Evolutionary conservation across 2,329 filamentous ascomycete genomes (phyloP).

Genomic region (Colletotrichum ledebouriae): DNA sequence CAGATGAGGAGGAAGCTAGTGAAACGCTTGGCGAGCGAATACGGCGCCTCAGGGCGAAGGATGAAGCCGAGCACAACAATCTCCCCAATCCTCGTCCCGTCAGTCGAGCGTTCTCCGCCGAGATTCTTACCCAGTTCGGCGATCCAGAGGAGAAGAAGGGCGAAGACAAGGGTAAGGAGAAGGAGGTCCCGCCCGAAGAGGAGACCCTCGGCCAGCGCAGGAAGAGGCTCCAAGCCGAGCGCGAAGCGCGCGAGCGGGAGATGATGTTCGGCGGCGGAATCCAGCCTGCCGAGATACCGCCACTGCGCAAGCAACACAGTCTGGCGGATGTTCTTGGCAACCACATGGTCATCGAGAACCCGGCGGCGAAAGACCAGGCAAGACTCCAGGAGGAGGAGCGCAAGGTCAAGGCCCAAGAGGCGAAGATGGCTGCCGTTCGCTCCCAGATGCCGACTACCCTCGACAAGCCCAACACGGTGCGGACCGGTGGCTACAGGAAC

Average conservation of each 20-base stretch:
- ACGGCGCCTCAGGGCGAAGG: slow-evolving; percentile 72
- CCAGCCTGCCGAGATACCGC: slow-evolving; percentile 47
- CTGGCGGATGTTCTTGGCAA: slow-evolving; percentile 71
- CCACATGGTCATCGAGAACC: slow-evolving; percentile 56
- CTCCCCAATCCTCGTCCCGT: slow-evolving; percentile 70
- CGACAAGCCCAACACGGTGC: slow-evolving; percentile 48
- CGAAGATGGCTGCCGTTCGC: slow-evolving; percentile 63
- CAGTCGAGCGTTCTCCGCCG: slow-evolving; percentile 75
- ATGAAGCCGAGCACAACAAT: slow-evolving; percentile 58
- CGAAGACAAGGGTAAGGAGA: slow-evolving; percentile 50
- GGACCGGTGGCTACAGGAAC: slow-evolving; percentile 62
- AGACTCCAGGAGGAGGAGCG: slow-evolving; percentile 57
- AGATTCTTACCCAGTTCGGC: slow-evolving; percentile 76
- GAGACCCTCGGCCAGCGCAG: slow-evolving; percentile 86
- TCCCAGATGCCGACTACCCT: slow-evolving; percentile 63
- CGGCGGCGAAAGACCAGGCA: slow-evolving; percentile 58
- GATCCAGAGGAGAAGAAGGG: slow-evolving; percentile 57
- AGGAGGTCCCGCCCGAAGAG: slow-evolving; percentile 60
- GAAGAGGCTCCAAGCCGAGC: slow-evolving; percentile 77
- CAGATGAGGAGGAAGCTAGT: slow-evolving; percentile 62
- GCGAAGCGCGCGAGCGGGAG: slow-evolving; percentile 72
- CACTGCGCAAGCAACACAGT: slow-evolving; percentile 56
- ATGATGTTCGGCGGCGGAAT: slow-evolving; percentile 55
- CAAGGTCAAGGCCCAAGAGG: slow-evolving; percentile 58
- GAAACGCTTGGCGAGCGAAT: slow-evolving; percentile 78